Conservation (phyloP, 495 filamentous ascomycete species). For the Hypomontagnella monticulosa region DNA sequence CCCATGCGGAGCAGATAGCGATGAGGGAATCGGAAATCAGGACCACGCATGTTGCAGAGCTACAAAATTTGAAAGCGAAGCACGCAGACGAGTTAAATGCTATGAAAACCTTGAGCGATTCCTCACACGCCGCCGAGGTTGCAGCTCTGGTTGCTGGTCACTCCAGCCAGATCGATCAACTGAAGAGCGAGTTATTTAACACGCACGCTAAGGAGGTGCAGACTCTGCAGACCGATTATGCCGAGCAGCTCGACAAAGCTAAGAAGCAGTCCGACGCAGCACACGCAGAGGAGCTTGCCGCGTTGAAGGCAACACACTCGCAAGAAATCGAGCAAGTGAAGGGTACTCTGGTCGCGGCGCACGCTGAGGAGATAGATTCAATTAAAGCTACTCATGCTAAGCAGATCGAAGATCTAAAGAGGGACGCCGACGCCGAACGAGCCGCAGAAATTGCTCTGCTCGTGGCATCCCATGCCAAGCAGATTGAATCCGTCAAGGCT, state of each 20-base stretch:
- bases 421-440: slow-evolving; percentile 20
- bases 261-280: slow-evolving; percentile 39
- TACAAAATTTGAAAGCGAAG: slow-evolving; percentile 42
- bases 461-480: slow-evolving; percentile 33
- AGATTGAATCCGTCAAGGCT: slow-evolving; percentile 38
- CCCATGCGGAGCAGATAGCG: slow-evolving; percentile 36
- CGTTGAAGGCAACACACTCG: slow-evolving; percentile 49
- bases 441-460: slow-evolving; percentile 32
- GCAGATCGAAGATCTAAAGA: slow-evolving; percentile 42
- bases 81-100: slow-evolving; percentile 49
- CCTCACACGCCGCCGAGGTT: slow-evolving; percentile 36
- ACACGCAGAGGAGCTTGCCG: slow-evolving; percentile 51
- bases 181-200: slow-evolving; percentile 56
- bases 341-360: slow-evolving; percentile 38
- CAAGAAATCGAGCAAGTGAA: slow-evolving; percentile 45
- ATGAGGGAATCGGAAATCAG: slow-evolving; percentile 40
- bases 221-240: slow-evolving; percentile 52
- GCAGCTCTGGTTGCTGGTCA: slow-evolving; percentile 40
- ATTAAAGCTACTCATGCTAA: slow-evolving; percentile 52
- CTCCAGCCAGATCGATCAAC: slow-evolving; percentile 43
- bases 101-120: slow-evolving; percentile 46
- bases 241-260: slow-evolving; percentile 49
- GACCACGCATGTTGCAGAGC: slow-evolving; percentile 35
- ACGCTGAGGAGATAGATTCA: slow-evolving; percentile 48
- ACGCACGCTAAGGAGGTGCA: slow-evolving; percentile 58